Base-by-base conservation (phyloP, 345 rosid genomes). In the Rubroshorea leprosula region DNA sequence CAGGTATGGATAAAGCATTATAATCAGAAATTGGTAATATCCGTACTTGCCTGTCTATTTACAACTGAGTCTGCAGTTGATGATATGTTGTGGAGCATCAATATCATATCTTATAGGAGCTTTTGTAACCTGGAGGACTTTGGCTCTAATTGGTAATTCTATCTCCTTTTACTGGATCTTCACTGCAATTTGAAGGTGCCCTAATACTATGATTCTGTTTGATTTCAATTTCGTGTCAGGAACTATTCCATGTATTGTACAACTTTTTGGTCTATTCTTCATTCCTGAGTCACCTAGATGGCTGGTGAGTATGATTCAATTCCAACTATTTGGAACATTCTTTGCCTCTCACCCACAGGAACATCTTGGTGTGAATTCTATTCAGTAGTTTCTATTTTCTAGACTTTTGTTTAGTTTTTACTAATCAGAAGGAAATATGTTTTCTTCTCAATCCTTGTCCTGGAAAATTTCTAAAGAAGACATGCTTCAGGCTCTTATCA, bases 51-150 rank as follows among this genome's bases (percentile, higher is more conserved):
- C 1, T 26, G 5, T 29, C 44, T 53, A 4, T 20, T 46, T 26
- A 57, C 13, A 2, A 21, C 44, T 55, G 47, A 65, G 60, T 63
- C 54, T 25, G 65, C 77, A 89, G 97, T 68, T 89, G 57, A 83
- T 82, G 80, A 86, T 89, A 74, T 84, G 91, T 58, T 56, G 55
- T 50, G 89, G 97, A 17, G 76, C 65, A 22, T 69, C 87, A 27
- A n/a, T 78, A 49, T 76, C 86, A 25, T 86, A 64, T 75, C 80
- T 89, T 22, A 69, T 86, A 12, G 95, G 95, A 63, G 65, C 91
- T 60, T 76, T 80, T 21, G 55, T 77, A 24, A 60, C 76, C 61
- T 89, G 97, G 97, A 69, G 80, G 58, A 68, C 54, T 25, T 64
- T 89, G 66, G 91, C 97, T 62, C 60, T 82, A 21, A 49, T 82